Conservation (phyloP, 768 basidiomycete species). For the Suillus hirtellus region DNA sequence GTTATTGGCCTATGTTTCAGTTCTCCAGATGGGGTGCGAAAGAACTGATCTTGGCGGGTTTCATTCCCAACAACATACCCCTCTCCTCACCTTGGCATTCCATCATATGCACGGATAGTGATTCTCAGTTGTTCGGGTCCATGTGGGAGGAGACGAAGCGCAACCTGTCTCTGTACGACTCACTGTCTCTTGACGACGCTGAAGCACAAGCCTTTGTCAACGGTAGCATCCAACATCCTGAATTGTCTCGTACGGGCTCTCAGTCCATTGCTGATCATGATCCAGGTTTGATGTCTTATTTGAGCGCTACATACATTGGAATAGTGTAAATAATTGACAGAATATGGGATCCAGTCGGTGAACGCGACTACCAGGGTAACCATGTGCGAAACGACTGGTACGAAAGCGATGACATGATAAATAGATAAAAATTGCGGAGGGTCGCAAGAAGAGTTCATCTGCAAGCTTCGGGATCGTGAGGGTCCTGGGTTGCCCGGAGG, state of each 20-base stretch:
- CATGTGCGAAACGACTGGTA: too few relatives aligned
- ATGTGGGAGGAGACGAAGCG: constrained; percentile 32
- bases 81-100: constrained; percentile 25
- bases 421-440: too few relatives aligned
- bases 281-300: too few relatives aligned
- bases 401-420: too few relatives aligned
- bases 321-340: too few relatives aligned
- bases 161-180: constrained; percentile 28
- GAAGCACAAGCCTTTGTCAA: constrained; percentile 31
- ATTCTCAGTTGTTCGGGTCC: constrained; percentile 9
- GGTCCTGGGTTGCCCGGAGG: too few relatives aligned
- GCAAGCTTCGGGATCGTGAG: too few relatives aligned
- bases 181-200: constrained; percentile 29
- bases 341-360: too few relatives aligned
- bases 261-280: too few relatives aligned
- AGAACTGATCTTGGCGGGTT: constrained; percentile 33
- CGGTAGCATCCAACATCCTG: constrained; percentile 31
- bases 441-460: too few relatives aligned
- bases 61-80: constrained; percentile 29
- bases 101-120: constrained; percentile 18
- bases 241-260: constrained; percentile 2
- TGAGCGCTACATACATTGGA: too few relatives aligned
- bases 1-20: not conserved
- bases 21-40: constrained; percentile 28
- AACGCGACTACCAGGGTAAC: too few relatives aligned